Conservation (phyloP, 2,329 filamentous ascomycete genomes). For the Dactylellina cionopaga region DNA sequence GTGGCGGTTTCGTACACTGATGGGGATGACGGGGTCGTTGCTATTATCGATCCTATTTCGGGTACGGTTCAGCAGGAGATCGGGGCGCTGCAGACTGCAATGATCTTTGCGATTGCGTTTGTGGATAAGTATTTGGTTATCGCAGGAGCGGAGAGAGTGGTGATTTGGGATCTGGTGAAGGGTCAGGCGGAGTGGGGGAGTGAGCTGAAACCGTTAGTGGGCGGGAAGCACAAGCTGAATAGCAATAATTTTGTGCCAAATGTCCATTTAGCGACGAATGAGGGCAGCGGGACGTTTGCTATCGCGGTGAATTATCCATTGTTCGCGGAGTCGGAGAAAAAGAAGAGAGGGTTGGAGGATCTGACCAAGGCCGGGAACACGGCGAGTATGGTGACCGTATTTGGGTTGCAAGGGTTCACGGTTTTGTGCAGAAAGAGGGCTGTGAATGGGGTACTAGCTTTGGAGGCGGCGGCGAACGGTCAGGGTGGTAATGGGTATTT, state of each 20-base stretch:
- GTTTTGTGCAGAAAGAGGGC: slow-evolving; percentile 29
- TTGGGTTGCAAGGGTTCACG: slow-evolving; percentile 23
- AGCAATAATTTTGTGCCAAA: slow-evolving; percentile 41
- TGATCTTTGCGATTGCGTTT: slow-evolving; percentile 75
- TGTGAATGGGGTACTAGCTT: slow-evolving; percentile 30
- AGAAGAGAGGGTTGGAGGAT: background rate
- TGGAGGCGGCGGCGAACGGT: slow-evolving; percentile 22
- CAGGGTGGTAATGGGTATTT: slow-evolving; percentile 36
- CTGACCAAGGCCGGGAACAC: slow-evolving; percentile 44
- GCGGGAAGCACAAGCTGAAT: background rate
- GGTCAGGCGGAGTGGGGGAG: slow-evolving; percentile 74
- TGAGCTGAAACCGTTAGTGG: slow-evolving; percentile 23
- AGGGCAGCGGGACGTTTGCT: slow-evolving; percentile 28
- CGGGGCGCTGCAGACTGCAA: slow-evolving; percentile 73
- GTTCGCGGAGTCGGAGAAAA: slow-evolving; percentile 20
- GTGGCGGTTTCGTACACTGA: slow-evolving; percentile 70
- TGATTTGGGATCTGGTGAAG: slow-evolving; percentile 84
- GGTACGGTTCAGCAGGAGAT: slow-evolving; percentile 75
- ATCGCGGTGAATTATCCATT: slow-evolving; percentile 44
- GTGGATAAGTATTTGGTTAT: slow-evolving; percentile 78
- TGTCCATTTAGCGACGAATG: slow-evolving; percentile 30
- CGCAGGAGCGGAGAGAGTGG: slow-evolving; percentile 73
- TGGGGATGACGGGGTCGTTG: slow-evolving; percentile 60
- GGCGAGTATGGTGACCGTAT: slow-evolving; percentile 38
- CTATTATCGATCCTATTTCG: slow-evolving; percentile 77